Evolutionary conservation across 2,329 filamentous ascomycete species (phyloP).

Genomic region (Botrytis byssoidea): DNA sequence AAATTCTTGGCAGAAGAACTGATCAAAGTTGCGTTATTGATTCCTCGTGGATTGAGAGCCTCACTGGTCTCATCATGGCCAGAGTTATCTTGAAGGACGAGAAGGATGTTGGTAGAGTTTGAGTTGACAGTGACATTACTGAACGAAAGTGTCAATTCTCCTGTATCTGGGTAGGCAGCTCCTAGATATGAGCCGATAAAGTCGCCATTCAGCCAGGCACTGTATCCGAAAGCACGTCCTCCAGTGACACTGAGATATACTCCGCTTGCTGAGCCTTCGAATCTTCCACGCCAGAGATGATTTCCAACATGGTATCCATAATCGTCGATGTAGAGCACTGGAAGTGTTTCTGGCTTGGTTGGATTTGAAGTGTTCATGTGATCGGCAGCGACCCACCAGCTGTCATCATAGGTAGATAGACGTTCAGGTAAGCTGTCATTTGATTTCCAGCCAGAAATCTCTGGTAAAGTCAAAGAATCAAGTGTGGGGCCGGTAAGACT

Average conservation of each 20-base stretch:
- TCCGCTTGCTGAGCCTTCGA: slow-evolving; percentile 31
- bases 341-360: slow-evolving; percentile 43
- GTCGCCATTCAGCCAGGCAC: slow-evolving; percentile 49
- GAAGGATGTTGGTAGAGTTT: slow-evolving; percentile 45
- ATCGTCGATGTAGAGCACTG: slow-evolving; percentile 47
- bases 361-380: slow-evolving; percentile 34
- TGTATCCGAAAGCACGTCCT: slow-evolving; percentile 23
- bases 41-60: slow-evolving; percentile 50
- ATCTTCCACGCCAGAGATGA: slow-evolving; percentile 44
- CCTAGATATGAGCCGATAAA: slow-evolving; percentile 52
- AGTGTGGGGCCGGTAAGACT: slow-evolving; percentile 21
- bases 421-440: slow-evolving; percentile 47
- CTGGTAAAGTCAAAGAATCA: slow-evolving; percentile 26
- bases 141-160: slow-evolving; percentile 33
- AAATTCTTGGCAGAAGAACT: slow-evolving; percentile 28
- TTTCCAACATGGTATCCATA: slow-evolving; percentile 46
- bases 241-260: slow-evolving; percentile 29
- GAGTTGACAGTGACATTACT: slow-evolving; percentile 45
- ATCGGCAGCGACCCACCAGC: slow-evolving; percentile 16
- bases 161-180: slow-evolving; percentile 40
- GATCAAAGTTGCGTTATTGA: slow-evolving; percentile 51
- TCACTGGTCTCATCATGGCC: slow-evolving; percentile 54
- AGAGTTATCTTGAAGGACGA: slow-evolving; percentile 57
- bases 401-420: slow-evolving; percentile 43
- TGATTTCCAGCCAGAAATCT: slow-evolving; percentile 38